These are phyloP conservation scores for Ceratobasidium sp. DNA, from an alignment of 1,284 basidiomycete genomes.

Conservation along the genomic window DNA sequence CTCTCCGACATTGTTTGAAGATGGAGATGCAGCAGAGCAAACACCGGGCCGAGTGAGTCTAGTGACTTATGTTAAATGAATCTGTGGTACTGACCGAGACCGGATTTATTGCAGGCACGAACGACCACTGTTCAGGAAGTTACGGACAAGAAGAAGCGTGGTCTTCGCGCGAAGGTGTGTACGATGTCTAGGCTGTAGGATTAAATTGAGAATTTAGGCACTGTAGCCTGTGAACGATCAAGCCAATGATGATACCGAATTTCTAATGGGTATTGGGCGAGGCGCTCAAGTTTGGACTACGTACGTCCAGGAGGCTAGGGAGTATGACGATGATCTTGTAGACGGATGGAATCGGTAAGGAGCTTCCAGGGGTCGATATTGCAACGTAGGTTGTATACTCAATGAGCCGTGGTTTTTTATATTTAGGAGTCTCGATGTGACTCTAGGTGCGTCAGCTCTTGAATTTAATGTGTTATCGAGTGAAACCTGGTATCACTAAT, in stretches of 20 bases:
- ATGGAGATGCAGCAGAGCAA: too few species aligned
- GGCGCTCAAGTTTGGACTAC: constrained; percentile 30
- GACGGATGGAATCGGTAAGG: constrained; percentile 34
- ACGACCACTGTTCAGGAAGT: too few species aligned
- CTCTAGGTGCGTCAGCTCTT: constrained; percentile 3
- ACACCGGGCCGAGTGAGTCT: too few species aligned
- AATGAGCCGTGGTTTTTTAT: neutral
- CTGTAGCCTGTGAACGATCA: neutral
- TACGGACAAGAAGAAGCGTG: constrained; percentile 4
- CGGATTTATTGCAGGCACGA: too few species aligned
- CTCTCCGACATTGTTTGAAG: too few species aligned
- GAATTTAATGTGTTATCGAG: too few species aligned
- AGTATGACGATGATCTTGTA: constrained; percentile 30
- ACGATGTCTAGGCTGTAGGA: neutral
- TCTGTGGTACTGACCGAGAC: too few species aligned
- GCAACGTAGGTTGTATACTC: neutral
- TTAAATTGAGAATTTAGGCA: neutral
- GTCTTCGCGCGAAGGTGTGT: constrained; percentile 4
- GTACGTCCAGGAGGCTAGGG: constrained; percentile 26
- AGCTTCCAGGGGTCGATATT: neutral
- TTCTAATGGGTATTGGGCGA: constrained; percentile 15
- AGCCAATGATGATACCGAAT: neutral
- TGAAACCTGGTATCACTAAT: too few species aligned
- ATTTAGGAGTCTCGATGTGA: constrained; percentile 29
- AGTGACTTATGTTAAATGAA: too few species aligned